phyloP scores from a whole-genome alignment of 805 yeast species.

The Zygoascus ofunaensis region DNA sequence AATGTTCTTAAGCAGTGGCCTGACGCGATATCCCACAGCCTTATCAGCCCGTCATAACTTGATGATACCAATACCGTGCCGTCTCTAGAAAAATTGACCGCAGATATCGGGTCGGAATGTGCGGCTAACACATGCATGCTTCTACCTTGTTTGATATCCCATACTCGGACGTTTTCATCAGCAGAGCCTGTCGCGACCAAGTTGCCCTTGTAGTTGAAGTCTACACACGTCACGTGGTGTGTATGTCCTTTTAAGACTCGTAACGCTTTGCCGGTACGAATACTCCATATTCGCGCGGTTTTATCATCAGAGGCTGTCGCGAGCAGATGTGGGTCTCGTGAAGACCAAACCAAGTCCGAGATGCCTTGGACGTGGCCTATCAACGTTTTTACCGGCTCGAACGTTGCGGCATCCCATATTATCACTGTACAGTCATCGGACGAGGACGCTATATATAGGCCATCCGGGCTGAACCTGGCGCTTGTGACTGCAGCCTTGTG shows the following conservation, averaged over 20 bases:
- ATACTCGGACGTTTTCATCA: slow-evolving; percentile 82
- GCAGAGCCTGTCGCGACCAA: slow-evolving; percentile 72
- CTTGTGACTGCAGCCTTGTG: slow-evolving; percentile 32
- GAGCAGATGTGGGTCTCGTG: slow-evolving; percentile 55
- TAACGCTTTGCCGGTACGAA: slow-evolving; percentile 34
- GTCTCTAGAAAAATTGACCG: slow-evolving; percentile 65
- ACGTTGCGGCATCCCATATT: slow-evolving; percentile 43
- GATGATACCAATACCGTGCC: slow-evolving; percentile 79
- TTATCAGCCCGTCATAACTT: slow-evolving; percentile 81
- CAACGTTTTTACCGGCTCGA: slow-evolving; percentile 28
- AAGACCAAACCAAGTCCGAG: slow-evolving; percentile 65
- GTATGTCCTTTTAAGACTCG: slow-evolving; percentile 65
- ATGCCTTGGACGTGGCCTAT: slow-evolving; percentile 63
- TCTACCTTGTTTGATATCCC: slow-evolving; percentile 73
- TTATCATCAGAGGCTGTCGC: slow-evolving; percentile 86
- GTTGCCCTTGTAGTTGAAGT: slow-evolving; percentile 67
- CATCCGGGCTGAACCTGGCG: slow-evolving; percentile 55
- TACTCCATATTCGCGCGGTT: slow-evolving; percentile 64
- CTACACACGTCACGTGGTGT: slow-evolving; percentile 66
- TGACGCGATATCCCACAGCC: slow-evolving; percentile 77
- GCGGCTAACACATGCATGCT: slow-evolving; percentile 77
- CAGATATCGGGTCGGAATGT: slow-evolving; percentile 82
- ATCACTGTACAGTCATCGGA: slow-evolving; percentile 51
- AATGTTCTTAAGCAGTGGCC: slow-evolving; percentile 90
- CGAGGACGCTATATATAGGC: slow-evolving; percentile 45